Percentiles rank a stretch among this genome's conserved stretches.
Conservation (phyloP, 2,329 filamentous ascomycete species). For the Cladosporium sp. region DNA sequence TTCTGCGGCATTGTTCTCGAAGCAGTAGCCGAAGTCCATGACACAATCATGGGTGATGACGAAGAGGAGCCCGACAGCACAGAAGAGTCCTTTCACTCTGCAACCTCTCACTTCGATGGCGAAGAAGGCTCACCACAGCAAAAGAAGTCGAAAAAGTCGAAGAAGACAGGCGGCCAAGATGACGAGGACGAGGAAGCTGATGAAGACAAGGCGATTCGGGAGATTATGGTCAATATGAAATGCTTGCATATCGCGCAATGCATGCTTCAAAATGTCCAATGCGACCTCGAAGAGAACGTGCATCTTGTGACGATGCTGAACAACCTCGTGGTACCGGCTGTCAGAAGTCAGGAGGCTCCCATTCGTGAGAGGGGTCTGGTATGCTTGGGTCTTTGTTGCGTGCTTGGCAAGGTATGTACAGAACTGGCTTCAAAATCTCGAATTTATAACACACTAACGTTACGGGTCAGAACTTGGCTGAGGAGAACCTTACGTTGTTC, state of each 20-base stretch:
- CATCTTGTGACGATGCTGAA: conserved; percentile 97
- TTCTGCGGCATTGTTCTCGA: conserved; percentile 85
- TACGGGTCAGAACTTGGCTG: conserved; percentile 3
- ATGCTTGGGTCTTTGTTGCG: conserved; percentile 83
- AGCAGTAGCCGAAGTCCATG: conserved; percentile 92
- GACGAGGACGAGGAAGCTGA: conserved; percentile 56
- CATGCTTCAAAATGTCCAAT: conserved; percentile 90
- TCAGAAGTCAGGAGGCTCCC: conserved; percentile 86
- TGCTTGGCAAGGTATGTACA: conserved; percentile 69
- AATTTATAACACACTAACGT: conserved; percentile 10
- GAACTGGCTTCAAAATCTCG: background rate
- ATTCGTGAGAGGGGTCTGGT: conserved; percentile 86
- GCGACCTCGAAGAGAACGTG: conserved; percentile 81
- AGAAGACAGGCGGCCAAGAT: conserved; percentile 55
- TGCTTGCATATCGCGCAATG: conserved; percentile 96
- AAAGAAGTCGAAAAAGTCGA: conserved; percentile 36
- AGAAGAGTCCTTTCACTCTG: conserved; percentile 88
- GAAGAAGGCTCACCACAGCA: conserved; percentile 46
- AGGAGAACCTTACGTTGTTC: conserved; percentile 47
- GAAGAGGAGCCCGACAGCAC: conserved; percentile 43
- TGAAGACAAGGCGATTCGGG: conserved; percentile 71
- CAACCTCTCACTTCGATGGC: conserved; percentile 75
- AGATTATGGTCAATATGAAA: conserved; percentile 97
- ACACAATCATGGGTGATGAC: conserved; percentile 74
- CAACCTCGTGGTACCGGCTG: conserved; percentile 91